Percentiles rank a stretch among this genome's conserved stretches.
These are phyloP conservation scores for Leccinum subgranulosum DNA, from an alignment of 768 basidiomycete species.

Conservation along the genomic window DNA sequence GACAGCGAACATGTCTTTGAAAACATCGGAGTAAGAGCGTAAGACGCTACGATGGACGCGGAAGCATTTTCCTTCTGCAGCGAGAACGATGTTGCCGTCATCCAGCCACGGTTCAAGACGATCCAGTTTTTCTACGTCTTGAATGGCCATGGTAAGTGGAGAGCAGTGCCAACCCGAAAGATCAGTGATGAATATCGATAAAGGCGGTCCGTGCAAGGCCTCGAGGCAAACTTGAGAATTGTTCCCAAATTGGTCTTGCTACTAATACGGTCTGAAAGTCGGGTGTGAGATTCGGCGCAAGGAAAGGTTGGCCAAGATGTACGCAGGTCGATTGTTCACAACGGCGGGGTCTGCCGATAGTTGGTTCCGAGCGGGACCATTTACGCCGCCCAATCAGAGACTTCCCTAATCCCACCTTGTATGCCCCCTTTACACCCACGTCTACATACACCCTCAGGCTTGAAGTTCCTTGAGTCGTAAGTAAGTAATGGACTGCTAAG, in stretches of 20 bases:
- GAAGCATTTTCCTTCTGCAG: constrained; percentile 24
- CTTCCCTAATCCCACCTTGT: too few relatives aligned
- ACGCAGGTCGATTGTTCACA: too few relatives aligned
- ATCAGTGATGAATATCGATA: background rate
- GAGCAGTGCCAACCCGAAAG: background rate
- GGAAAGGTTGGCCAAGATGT: too few relatives aligned
- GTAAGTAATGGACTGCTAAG: background rate
- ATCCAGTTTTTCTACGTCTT: background rate
- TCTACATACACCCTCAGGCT: background rate
- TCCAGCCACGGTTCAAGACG: constrained; percentile 24
- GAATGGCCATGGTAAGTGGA: background rate
- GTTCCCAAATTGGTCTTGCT: background rate
- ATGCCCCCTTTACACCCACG: too few relatives aligned
- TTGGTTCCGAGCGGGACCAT: too few relatives aligned
- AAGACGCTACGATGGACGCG: constrained; percentile 32
- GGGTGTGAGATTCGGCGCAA: too few relatives aligned
- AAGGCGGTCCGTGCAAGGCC: background rate
- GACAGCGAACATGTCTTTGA: constrained; percentile 28
- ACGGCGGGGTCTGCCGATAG: too few relatives aligned
- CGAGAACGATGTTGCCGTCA: constrained; percentile 32
- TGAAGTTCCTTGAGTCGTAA: background rate
- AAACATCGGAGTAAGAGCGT: constrained; percentile 26
- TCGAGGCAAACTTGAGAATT: background rate
- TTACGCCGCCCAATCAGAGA: too few relatives aligned
- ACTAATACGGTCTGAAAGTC: too few relatives aligned